Evolutionary conservation across 192 early-diverging fungal genomes (phyloP).

Genomic region (Backusella tarrabulga): DNA sequence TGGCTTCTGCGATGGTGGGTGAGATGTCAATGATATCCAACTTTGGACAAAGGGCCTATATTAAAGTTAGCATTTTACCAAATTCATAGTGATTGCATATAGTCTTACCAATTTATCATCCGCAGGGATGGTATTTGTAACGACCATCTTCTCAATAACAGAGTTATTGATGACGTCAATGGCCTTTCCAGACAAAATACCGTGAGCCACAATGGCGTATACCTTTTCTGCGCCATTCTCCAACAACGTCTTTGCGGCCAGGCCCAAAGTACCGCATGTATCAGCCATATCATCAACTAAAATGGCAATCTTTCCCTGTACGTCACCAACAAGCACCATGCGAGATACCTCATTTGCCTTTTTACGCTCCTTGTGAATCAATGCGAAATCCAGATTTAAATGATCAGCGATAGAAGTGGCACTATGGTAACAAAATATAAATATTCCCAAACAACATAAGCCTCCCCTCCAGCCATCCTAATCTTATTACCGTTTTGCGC

Average conservation of each 20-base stretch:
- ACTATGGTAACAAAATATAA: slow-evolving; percentile 37
- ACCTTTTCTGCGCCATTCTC: slow-evolving; percentile 88
- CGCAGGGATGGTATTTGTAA: slow-evolving; percentile 81
- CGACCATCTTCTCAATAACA: slow-evolving; percentile 67
- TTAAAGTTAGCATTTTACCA: background rate
- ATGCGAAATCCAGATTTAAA: slow-evolving; percentile 89
- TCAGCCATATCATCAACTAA: slow-evolving; percentile 98
- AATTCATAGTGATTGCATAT: background rate
- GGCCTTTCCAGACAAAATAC: slow-evolving; percentile 88
- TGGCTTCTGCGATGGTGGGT: slow-evolving; percentile 71
- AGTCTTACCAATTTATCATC: slow-evolving; percentile 60
- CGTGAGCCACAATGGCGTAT: slow-evolving; percentile 94
- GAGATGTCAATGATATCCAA: slow-evolving; percentile 82
- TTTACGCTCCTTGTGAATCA: slow-evolving; percentile 97
- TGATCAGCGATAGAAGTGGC: slow-evolving; percentile 92
- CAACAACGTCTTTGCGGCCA: slow-evolving; percentile 83
- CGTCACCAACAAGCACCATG: slow-evolving; percentile 96
- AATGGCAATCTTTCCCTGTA: slow-evolving; percentile 84
- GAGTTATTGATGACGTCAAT: slow-evolving; percentile 82
- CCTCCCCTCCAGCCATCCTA: background rate
- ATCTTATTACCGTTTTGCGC: slow-evolving; percentile 74
- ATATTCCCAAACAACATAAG: background rate
- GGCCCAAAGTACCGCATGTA: slow-evolving; percentile 86
- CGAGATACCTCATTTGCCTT: slow-evolving; percentile 87
- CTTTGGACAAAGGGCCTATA: slow-evolving; percentile 59